Conservation (phyloP, 768 basidiomycete genomes). For the Serendipita sp. region DNA sequence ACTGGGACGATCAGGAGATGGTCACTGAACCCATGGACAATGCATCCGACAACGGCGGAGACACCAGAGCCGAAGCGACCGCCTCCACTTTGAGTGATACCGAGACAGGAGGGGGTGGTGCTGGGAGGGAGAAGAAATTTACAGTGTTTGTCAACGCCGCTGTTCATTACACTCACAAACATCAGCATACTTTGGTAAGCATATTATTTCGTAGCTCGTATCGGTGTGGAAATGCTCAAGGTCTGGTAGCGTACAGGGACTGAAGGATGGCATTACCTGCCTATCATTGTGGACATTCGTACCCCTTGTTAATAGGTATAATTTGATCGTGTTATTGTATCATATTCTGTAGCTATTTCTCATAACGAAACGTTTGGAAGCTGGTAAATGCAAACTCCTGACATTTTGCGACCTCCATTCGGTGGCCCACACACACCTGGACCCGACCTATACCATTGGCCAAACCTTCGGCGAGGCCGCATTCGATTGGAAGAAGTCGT, state of each 20-base stretch:
- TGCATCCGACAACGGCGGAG: neutral
- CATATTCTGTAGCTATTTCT: no score
- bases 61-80: neutral
- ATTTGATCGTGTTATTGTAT: no score
- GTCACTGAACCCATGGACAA: neutral
- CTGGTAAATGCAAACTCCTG: no score
- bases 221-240: neutral
- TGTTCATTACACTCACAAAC: neutral
- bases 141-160: slow-evolving; percentile 4
- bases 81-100: neutral
- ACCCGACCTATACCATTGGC: no score
- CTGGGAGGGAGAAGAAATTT: neutral
- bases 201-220: neutral
- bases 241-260: neutral
- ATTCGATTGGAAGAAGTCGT: no score
- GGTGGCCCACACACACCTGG: no score
- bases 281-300: neutral
- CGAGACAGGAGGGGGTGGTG: neutral
- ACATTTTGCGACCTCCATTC: no score
- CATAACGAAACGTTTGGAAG: no score
- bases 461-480: no score
- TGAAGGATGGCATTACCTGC: neutral
- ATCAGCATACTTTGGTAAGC: neutral
- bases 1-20: neutral
- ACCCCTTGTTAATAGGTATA: neutral